Conservation (phyloP, 352 stramenopile genomes). For the Pythium volutum region DNA sequence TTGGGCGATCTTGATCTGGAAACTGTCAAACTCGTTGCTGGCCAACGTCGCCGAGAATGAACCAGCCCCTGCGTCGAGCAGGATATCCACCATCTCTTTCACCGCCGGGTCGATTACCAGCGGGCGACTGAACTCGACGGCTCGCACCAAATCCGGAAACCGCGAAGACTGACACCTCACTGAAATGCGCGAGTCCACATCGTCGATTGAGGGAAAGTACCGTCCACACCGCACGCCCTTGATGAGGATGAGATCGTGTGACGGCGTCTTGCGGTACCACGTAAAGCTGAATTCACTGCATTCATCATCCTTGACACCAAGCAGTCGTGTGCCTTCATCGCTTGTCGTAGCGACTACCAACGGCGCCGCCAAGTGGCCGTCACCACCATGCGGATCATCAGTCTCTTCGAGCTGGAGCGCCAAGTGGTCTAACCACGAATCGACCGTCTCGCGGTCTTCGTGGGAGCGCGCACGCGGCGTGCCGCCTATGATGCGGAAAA, state of each 20-base stretch:
- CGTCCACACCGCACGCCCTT: conserved; percentile 48
- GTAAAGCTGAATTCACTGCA: conserved; percentile 50
- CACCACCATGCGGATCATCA: conserved; percentile 1
- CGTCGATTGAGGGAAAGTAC: conserved; percentile 72
- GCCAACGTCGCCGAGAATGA: conserved; percentile 79
- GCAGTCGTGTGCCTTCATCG: conserved; percentile 36
- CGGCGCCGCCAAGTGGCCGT: conserved; percentile 38
- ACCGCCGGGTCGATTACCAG: conserved; percentile 62
- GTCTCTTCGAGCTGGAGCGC: conserved; percentile 40
- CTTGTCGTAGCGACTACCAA: conserved; percentile 40
- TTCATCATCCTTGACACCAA: conserved; percentile 65
- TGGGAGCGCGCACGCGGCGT: conserved; percentile 38
- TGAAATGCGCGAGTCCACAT: conserved; percentile 54
- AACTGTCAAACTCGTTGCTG: conserved; percentile 77
- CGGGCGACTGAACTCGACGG: conserved; percentile 47
- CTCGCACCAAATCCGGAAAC: conserved; percentile 51
- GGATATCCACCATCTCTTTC: conserved; percentile 63
- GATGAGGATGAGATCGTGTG: conserved; percentile 63
- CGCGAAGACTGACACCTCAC: conserved; percentile 62
- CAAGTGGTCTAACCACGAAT: conserved; percentile 57
- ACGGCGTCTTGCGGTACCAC: conserved; percentile 64
- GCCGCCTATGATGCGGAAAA: conserved; percentile 68
- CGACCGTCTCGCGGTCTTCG: conserved; percentile 58
- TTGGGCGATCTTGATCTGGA: conserved; percentile 73
- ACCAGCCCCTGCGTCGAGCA: conserved; percentile 61